These are phyloP conservation scores for Schoenoplectus tabernaemontani DNA, from an alignment of 202 grass and related monocot species.

Conservation along the genomic window DNA sequence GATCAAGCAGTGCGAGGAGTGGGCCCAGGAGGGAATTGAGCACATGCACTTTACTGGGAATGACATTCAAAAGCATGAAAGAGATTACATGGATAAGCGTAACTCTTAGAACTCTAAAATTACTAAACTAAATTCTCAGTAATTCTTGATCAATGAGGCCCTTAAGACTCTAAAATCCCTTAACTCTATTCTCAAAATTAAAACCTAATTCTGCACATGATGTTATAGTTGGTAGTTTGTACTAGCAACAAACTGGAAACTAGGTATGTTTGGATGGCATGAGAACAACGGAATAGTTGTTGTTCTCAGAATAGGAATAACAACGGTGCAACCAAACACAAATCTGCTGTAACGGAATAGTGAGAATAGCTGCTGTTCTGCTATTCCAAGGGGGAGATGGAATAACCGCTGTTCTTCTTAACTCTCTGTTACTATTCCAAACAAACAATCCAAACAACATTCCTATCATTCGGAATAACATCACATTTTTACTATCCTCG, in stretches of 20 bases:
- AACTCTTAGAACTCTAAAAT: background rate
- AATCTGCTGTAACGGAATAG: too few species aligned
- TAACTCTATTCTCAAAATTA: background rate
- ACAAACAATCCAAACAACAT: too few species aligned
- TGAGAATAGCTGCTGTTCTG: too few species aligned
- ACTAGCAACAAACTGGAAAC: background rate
- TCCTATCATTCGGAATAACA: too few species aligned
- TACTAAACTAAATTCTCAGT: background rate
- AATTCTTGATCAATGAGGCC: background rate
- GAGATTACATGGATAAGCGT: conserved; percentile 16
- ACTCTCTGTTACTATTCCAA: too few species aligned
- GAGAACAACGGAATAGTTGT: too few species aligned
- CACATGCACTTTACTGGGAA: conserved; percentile 7
- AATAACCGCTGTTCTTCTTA: too few species aligned
- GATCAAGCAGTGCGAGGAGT: conserved; percentile 20
- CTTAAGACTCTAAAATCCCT: background rate
- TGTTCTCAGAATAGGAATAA: too few species aligned
- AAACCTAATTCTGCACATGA: background rate
- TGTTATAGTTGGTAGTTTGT: background rate
- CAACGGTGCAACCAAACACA: too few species aligned
- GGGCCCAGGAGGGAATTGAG: conserved; percentile 16
- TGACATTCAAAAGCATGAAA: conserved; percentile 10
- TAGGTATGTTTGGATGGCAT: too few species aligned
- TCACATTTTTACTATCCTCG: too few species aligned
- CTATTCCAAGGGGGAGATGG: too few species aligned